Base-by-base conservation (phyloP, 2,329 filamentous ascomycete genomes). In the Westerdykella aurantiaca region DNA sequence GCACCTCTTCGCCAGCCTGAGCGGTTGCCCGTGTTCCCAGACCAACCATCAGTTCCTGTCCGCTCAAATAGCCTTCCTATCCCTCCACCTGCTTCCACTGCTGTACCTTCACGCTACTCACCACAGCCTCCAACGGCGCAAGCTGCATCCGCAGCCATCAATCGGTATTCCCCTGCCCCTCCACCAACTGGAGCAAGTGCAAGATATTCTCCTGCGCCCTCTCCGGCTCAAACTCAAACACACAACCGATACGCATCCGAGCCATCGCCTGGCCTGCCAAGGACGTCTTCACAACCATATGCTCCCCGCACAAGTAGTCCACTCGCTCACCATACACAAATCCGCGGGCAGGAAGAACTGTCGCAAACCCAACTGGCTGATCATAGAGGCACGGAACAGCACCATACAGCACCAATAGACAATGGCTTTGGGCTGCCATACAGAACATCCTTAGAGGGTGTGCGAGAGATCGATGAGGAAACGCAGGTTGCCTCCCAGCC, bases 251-350 rank as follows among this genome's bases (percentile, higher is more conserved):
- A 72, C 48, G 57, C 56, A 22, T 63, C 69, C 29, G 63, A 69
- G n/a, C 60, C 67, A 12, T 49, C 53, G 4, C 57, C 43, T 17
- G 56, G 46, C 18, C 61, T 57, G 10, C 61, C 57, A 37, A 60
- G 58, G 42, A 58, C 71, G 62, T 49, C 67, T 61, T 55, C 67
- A 12, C 69, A 80, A 47, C 71, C 76, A 4, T 83, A 82, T 60
- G 77, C 80, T 34, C 80, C 80, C 14, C 72, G 80, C 44, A 83
- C 79, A 6, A 83, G 80, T n/a, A 83, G 80, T 60, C 80, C 80
- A 13, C 68, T 83, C 13, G 80, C 80, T 25, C 74, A 76, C 39
- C 76, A 71, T 40, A 64, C 67, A 25, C 38, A 29, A 38, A 9
- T 29, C 4, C 25, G n/a, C 10, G 7, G 10, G 9, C 33, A 35